Evolutionary conservation across 306 rosid genomes (phyloP).

Genomic region (Gastrolobium villosum): DNA sequence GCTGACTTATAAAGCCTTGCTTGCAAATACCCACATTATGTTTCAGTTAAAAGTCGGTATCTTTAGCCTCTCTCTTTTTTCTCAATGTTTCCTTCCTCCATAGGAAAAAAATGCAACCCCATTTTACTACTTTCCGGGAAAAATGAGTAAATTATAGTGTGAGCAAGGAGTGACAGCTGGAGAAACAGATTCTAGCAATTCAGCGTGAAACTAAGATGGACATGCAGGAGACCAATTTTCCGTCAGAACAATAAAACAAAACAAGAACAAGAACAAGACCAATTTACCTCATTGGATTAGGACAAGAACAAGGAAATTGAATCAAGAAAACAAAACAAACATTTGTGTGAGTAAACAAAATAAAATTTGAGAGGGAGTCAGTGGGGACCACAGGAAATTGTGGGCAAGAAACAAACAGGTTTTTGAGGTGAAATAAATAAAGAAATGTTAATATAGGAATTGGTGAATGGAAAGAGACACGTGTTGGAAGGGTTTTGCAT

Average conservation of each 20-base stretch:
- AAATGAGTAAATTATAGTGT: slow-evolving; percentile 28
- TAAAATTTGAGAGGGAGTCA: not conserved
- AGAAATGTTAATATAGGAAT: slow-evolving; percentile 31
- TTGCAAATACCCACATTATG: slow-evolving; percentile 58
- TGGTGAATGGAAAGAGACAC: slow-evolving; percentile 48
- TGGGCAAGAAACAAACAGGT: slow-evolving; percentile 30
- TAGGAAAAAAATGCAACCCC: slow-evolving; percentile 1
- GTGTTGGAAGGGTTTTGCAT: slow-evolving; percentile 54
- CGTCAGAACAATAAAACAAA: slow-evolving; percentile 23
- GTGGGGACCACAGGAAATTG: slow-evolving; percentile 46
- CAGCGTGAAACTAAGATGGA: slow-evolving; percentile 45
- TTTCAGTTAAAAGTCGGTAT: slow-evolving; percentile 67
- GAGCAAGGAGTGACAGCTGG: slow-evolving; percentile 35
- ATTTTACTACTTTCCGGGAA: slow-evolving; percentile 1
- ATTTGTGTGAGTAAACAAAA: not conserved
- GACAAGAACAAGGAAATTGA: slow-evolving; percentile 8
- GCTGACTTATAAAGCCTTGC: slow-evolving; percentile 54
- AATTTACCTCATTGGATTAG: not conserved
- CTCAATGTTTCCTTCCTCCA: slow-evolving; percentile 35
- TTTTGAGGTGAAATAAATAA: slow-evolving; percentile 32
- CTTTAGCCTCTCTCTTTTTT: slow-evolving; percentile 22
- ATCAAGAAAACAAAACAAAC: slow-evolving; percentile 8
- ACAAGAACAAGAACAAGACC: too few relatives aligned
- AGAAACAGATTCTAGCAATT: slow-evolving; percentile 26
- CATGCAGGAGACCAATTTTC: slow-evolving; percentile 37